Evolutionary conservation across 495 filamentous ascomycete genomes (phyloP).

Genomic region (Penicillium lagena): DNA sequence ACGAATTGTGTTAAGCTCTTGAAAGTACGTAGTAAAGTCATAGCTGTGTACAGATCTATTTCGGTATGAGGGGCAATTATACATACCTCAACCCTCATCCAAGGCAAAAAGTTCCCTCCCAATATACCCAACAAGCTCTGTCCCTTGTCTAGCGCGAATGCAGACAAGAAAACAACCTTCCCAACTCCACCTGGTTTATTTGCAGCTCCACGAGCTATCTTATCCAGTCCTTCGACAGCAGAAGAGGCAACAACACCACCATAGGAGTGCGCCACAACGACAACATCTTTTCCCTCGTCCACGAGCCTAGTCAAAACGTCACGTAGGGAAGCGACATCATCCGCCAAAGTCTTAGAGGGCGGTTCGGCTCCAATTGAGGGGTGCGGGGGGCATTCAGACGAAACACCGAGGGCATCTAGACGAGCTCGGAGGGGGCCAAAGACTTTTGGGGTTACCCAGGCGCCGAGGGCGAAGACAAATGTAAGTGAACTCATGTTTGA

Average conservation of each 20-base stretch:
- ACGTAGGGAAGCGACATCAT: slow-evolving; percentile 26
- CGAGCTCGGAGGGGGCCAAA: slow-evolving; percentile 25
- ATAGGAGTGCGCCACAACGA: slow-evolving; percentile 40
- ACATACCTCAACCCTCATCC: slow-evolving; percentile 23
- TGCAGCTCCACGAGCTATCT: slow-evolving; percentile 19
- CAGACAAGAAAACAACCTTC: slow-evolving; percentile 37
- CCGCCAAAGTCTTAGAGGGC: slow-evolving; percentile 30
- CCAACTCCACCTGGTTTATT: slow-evolving; percentile 38
- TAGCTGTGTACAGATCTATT: too few species aligned
- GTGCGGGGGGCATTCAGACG: slow-evolving; percentile 26
- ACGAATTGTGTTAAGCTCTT: too few species aligned
- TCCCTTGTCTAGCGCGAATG: slow-evolving; percentile 31
- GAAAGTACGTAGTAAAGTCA: too few species aligned
- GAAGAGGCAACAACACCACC: slow-evolving; percentile 44
- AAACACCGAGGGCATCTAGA: slow-evolving; percentile 27
- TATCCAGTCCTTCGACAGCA: slow-evolving; percentile 40
- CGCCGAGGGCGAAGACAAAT: slow-evolving; percentile 44
- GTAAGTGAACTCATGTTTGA: slow-evolving; percentile 22
- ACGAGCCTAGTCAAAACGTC: slow-evolving; percentile 15
- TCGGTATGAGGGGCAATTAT: neutral
- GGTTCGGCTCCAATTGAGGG: slow-evolving; percentile 37
- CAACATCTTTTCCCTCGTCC: slow-evolving; percentile 26
- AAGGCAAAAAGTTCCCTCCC: slow-evolving; percentile 23
- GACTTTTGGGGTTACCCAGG: slow-evolving; percentile 31
- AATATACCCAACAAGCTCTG: slow-evolving; percentile 29